Base-by-base conservation (phyloP, 139 green algal genomes). In the Zygnema cylindricum region DNA sequence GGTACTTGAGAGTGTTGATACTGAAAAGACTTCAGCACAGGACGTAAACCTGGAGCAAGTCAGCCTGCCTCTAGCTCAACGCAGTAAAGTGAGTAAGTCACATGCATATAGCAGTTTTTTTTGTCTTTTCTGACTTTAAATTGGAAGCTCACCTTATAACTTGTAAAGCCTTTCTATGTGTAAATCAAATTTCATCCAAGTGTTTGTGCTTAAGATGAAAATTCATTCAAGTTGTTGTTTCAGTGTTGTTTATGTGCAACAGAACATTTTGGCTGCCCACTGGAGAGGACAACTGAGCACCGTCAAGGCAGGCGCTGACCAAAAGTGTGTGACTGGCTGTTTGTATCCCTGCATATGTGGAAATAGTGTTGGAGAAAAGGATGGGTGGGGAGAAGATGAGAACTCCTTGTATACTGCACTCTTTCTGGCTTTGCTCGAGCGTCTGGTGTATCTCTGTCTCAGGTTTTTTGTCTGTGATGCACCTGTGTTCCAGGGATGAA, bases 221-320 rank as follows among this genome's bases (percentile, higher is more conserved):
- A 63, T 16, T 63, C 7, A 63, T 63, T 16, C 49, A 63, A 63
- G 16, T 7, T 63, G 49, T 7, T 63, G 16, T 7, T 16, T 7
- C 7, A 63, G 49, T 63, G 49, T 63, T 16, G 7, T 16, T 16
- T 63, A 7, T 79, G 11, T 79, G 71, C 16, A 11, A 3, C 71
- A 79, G 71, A 79, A 79, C 16, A 11, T 79, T 41, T 43, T 79
- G 71, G 71, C 38, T 41, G 36, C 71, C 71, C 7, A 79, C 71
- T 79, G 71, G 71, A 79, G 71, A 43, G 71, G 71, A 16, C 71
- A 79, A 16, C 71, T 79, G 36, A 79, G 38, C 71, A 79, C 71
- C 36, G 16, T 79, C 36, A 79, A 79, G 16, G 71, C 71, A 16
- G 71, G 71, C 71, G 7, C 36, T 16, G 16, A 79, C 71, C 7